These are phyloP conservation scores for Camelina hispida DNA, from an alignment of 345 rosid genomes.

Conservation along the genomic window DNA sequence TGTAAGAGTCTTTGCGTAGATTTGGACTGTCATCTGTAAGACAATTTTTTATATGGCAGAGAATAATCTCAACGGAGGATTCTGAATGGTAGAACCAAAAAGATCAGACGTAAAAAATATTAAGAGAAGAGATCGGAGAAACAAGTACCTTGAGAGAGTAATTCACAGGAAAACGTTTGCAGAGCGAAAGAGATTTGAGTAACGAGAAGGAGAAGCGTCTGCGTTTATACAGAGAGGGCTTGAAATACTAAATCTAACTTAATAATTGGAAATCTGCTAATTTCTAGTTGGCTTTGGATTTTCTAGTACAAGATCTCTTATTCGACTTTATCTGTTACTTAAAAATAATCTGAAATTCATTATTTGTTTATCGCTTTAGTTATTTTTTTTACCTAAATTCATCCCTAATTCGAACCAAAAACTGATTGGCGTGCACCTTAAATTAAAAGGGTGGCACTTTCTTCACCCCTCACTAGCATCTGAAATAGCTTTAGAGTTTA, in stretches of 20 bases:
- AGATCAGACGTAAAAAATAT: neutral
- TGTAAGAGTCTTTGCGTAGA: constrained; percentile 24
- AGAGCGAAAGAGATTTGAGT: neutral
- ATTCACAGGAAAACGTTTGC: neutral
- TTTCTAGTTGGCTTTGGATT: too few relatives aligned
- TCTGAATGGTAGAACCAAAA: neutral
- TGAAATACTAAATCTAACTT: neutral
- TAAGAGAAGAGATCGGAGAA: neutral
- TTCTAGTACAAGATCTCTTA: too few relatives aligned
- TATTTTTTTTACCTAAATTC: neutral
- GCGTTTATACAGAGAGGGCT: neutral
- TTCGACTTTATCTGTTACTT: too few relatives aligned
- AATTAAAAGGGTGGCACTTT: neutral
- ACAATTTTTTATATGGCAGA: neutral
- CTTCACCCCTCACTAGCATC: neutral
- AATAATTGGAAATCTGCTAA: neutral
- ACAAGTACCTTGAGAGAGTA: neutral
- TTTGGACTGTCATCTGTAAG: constrained; percentile 6
- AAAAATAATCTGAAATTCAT: too few relatives aligned
- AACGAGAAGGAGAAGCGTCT: neutral
- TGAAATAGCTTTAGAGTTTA: neutral
- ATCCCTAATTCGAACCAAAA: neutral
- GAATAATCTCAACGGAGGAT: neutral
- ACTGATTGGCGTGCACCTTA: neutral
- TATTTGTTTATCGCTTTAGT: neutral